phyloP scores from a whole-genome alignment of 257 asterid genomes.

The Echium plantagineum region DNA sequence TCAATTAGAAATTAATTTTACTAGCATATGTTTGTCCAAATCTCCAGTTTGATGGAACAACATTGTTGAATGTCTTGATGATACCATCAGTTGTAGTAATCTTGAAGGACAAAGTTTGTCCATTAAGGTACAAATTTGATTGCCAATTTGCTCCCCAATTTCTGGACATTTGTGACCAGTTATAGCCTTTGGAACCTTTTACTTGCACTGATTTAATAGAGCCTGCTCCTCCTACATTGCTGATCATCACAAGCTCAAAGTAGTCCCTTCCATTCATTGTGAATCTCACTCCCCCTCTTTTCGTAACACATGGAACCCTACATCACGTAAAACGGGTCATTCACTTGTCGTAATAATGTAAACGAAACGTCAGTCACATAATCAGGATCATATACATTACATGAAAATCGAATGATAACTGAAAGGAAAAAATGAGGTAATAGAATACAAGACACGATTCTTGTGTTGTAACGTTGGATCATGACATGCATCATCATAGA shows the following conservation, averaged over 20 bases:
- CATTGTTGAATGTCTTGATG: constrained; percentile 40
- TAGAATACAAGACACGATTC: too few species aligned
- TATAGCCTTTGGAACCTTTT: constrained; percentile 51
- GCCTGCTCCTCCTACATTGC: constrained; percentile 78
- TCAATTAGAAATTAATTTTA: constrained; percentile 32
- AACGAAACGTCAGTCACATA: too few species aligned
- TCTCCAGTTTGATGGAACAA: constrained; percentile 56
- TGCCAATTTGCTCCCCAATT: constrained; percentile 99
- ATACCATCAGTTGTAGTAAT: constrained; percentile 65
- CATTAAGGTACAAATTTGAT: constrained; percentile 50
- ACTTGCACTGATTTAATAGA: constrained; percentile 49
- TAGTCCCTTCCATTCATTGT: constrained; percentile 59
- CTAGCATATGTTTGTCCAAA: constrained; percentile 66
- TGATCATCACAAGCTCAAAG: constrained; percentile 64
- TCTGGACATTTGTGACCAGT: constrained; percentile 67
- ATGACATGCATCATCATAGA: too few species aligned
- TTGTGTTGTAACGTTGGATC: too few species aligned
- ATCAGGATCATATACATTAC: too few species aligned
- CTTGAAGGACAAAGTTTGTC: constrained; percentile 71
- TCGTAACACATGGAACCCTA: constrained; percentile 73
- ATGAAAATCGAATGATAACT: too few species aligned
- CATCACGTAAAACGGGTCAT: not conserved
- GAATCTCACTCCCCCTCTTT: constrained; percentile 78
- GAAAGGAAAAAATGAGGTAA: too few species aligned
- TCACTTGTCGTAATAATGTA: too few species aligned